Evolutionary conservation across 768 basidiomycete genomes (phyloP).

Genomic region (Lactarius indigo): DNA sequence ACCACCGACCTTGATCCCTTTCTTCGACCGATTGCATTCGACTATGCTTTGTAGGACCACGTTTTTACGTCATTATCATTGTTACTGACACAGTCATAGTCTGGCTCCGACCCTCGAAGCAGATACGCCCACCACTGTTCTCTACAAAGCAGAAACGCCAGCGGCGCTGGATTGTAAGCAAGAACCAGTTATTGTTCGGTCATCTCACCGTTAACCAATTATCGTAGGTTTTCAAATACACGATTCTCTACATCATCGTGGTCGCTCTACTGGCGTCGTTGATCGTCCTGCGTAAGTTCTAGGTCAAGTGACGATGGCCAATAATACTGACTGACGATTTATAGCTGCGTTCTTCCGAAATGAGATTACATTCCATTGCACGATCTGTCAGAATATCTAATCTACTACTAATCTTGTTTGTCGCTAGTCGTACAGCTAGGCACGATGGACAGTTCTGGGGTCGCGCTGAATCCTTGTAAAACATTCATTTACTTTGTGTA

Average conservation of each 20-base stretch:
- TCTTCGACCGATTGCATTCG: slow-evolving; percentile 87
- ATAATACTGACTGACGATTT: slow-evolving; percentile 24
- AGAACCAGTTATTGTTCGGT: background rate
- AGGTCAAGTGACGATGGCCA: slow-evolving; percentile 13
- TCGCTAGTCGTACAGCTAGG: slow-evolving; percentile 21
- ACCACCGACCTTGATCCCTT: slow-evolving; percentile 84
- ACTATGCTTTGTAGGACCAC: slow-evolving; percentile 46
- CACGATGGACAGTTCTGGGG: slow-evolving; percentile 8
- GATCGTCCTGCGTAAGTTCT: slow-evolving; percentile 71
- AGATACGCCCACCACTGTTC: slow-evolving; percentile 90
- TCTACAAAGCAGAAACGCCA: slow-evolving; percentile 92
- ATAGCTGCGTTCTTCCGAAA: slow-evolving; percentile 80
- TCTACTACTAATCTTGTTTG: slow-evolving; percentile 28
- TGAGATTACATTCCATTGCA: slow-evolving; percentile 72
- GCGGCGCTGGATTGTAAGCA: slow-evolving; percentile 80
- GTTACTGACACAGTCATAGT: slow-evolving; percentile 42
- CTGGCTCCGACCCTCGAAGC: slow-evolving; percentile 94
- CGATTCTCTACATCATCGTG: slow-evolving; percentile 74
- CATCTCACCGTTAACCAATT: background rate
- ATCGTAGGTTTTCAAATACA: slow-evolving; percentile 74
- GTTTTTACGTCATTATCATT: background rate
- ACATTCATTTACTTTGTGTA: slow-evolving; percentile 24
- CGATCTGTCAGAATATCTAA: slow-evolving; percentile 84
- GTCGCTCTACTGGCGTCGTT: slow-evolving; percentile 76
- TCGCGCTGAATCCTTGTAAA: slow-evolving; percentile 14